Percentiles rank a stretch among this genome's conserved stretches.
Conservation (phyloP, 2,329 filamentous ascomycete genomes). For the Cryphonectria japonica region DNA sequence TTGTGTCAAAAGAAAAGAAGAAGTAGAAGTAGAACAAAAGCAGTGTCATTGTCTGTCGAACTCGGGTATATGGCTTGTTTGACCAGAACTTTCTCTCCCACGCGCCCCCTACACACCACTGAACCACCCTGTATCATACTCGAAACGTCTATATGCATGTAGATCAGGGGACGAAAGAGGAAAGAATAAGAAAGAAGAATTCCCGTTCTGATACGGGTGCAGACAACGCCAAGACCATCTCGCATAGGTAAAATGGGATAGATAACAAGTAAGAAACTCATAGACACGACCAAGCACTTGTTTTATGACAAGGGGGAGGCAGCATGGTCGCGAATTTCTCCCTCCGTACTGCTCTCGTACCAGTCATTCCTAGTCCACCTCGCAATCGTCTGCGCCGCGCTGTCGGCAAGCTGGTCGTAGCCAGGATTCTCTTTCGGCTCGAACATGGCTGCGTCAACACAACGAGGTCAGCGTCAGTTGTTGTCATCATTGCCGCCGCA, state of each 20-base stretch:
- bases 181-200: neutral
- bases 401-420: constrained; percentile 68
- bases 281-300: neutral
- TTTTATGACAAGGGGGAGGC: constrained; percentile 2
- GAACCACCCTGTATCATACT: constrained; percentile 15
- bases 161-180: neutral
- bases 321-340: constrained; percentile 26
- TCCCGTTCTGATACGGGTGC: neutral
- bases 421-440: constrained; percentile 72
- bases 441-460: constrained; percentile 65
- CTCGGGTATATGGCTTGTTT: constrained; percentile 24
- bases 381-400: constrained; percentile 67
- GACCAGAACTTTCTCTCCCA: neutral
- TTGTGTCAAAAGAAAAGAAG: neutral
- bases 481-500: too few relatives aligned
- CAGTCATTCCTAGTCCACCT: constrained; percentile 68
- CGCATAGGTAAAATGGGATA: neutral
- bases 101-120: constrained; percentile 1
- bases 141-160: constrained; percentile 3
- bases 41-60: constrained; percentile 16
- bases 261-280: neutral
- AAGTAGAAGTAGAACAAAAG: too few relatives aligned
- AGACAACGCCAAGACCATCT: neutral
- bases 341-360: constrained; percentile 61
- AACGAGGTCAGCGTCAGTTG: too few relatives aligned